These are phyloP conservation scores for Mortierella hygrophila DNA, from an alignment of 192 early-diverging fungal species.

Conservation along the genomic window DNA sequence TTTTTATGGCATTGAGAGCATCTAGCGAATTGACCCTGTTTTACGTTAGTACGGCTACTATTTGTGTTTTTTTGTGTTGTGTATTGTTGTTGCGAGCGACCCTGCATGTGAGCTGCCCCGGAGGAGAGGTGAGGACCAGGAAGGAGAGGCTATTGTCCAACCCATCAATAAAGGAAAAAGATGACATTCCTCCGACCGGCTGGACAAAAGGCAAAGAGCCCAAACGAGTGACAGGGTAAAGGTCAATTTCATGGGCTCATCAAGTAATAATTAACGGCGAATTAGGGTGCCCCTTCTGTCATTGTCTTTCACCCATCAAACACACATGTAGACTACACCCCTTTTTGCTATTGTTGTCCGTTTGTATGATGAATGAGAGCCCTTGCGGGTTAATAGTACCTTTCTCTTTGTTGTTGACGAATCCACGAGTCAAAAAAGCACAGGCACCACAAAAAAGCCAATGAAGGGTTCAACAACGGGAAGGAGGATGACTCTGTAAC, in stretches of 20 bases:
- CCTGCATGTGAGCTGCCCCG: not conserved
- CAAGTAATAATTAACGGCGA: not conserved
- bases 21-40: not conserved
- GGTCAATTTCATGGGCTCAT: constrained; percentile 6
- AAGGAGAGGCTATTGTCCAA: not conserved
- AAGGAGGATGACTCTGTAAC: not conserved
- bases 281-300: not conserved
- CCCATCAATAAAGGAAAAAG: not conserved
- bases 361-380: not conserved
- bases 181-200: not conserved
- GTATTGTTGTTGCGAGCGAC: not conserved
- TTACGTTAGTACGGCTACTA: not conserved
- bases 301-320: not conserved
- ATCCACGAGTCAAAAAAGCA: constrained; percentile 1
- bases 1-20: not conserved
- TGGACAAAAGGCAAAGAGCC: not conserved
- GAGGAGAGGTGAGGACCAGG: not conserved
- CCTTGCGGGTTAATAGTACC: not conserved
- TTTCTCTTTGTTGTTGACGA: not conserved
- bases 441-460: not conserved
- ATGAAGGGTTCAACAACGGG: not conserved
- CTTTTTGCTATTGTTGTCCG: not conserved
- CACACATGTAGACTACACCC: not conserved
- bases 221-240: not conserved
- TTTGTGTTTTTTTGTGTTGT: not conserved